phyloP scores from a whole-genome alignment of 495 filamentous ascomycete species.

The Staphylotrichum tortipilum region DNA sequence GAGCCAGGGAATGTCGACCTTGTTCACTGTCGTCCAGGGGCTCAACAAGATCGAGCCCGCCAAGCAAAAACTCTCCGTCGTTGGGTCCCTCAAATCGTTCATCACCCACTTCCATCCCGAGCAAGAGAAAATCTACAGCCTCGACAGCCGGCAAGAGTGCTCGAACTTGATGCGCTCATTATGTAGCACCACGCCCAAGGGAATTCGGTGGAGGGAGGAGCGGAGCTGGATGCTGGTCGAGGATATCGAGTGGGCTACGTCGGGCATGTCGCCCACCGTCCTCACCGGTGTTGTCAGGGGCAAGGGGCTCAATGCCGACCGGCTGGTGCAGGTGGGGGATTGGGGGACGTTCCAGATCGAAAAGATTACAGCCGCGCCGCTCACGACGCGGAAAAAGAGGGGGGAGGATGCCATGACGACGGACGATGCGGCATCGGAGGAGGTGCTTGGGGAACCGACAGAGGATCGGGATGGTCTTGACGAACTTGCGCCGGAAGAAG shows the following conservation, averaged over 20 bases:
- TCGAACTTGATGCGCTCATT: conserved; percentile 80
- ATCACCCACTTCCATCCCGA: conserved; percentile 88
- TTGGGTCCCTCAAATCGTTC: conserved; percentile 75
- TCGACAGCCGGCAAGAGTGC: conserved; percentile 81
- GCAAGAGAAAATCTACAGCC: conserved; percentile 76
- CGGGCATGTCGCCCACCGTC: conserved; percentile 48
- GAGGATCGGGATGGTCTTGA: conserved; percentile 73
- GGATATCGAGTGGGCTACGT: conserved; percentile 59
- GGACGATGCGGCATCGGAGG: conserved; percentile 44
- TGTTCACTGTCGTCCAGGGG: conserved; percentile 70
- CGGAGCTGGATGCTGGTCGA: conserved; percentile 92
- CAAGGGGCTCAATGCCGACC: conserved; percentile 76
- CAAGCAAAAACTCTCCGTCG: conserved; percentile 67
- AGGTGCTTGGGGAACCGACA: conserved; percentile 57
- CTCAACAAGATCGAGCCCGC: conserved; percentile 66
- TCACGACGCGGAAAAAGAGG: conserved; percentile 46
- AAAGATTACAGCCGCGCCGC: conserved; percentile 66
- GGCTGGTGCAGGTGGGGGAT: conserved; percentile 83
- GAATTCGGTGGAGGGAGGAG: conserved; percentile 86
- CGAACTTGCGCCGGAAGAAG: conserved; percentile 73
- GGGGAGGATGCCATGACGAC: conserved; percentile 61
- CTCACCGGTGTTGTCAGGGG: conserved; percentile 86
- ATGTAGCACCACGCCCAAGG: conserved; percentile 84
- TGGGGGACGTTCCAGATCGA: conserved; percentile 94
- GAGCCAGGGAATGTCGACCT: conserved; percentile 84